Conservation (phyloP, 2,329 filamentous ascomycete genomes). For the Catunica adiposa region DNA sequence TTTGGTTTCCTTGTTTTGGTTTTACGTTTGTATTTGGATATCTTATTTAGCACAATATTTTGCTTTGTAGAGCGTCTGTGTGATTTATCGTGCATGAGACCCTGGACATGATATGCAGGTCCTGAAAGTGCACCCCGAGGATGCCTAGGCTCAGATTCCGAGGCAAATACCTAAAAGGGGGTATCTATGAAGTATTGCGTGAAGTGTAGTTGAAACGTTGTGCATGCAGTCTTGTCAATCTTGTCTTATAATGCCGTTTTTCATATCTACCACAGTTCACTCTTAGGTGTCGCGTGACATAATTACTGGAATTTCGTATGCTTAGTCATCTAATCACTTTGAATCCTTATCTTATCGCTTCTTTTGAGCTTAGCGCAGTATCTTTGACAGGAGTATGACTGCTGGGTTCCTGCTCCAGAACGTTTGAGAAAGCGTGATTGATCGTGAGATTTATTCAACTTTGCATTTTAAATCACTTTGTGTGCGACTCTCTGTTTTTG, state of each 20-base stretch:
- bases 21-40: conserved; percentile 12
- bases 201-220: too few species aligned
- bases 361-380: too few species aligned
- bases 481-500: too few species aligned
- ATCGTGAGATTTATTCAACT: neutral
- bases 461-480: neutral
- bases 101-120: neutral
- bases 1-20: conserved; percentile 7
- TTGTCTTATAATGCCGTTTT: neutral
- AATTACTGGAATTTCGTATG: too few species aligned
- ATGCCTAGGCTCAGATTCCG: neutral
- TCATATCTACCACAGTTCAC: too few species aligned
- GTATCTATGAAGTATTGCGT: neutral
- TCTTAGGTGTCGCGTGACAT: too few species aligned
- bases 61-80: neutral
- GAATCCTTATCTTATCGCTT: too few species aligned
- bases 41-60: neutral
- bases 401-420: too few species aligned
- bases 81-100: neutral
- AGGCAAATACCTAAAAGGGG: neutral
- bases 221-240: too few species aligned
- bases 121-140: neutral
- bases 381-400: too few species aligned
- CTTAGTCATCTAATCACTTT: too few species aligned
- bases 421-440: too few species aligned